Conservation (phyloP, 352 stramenopile genomes). For the Globisporangium takayamanum region DNA sequence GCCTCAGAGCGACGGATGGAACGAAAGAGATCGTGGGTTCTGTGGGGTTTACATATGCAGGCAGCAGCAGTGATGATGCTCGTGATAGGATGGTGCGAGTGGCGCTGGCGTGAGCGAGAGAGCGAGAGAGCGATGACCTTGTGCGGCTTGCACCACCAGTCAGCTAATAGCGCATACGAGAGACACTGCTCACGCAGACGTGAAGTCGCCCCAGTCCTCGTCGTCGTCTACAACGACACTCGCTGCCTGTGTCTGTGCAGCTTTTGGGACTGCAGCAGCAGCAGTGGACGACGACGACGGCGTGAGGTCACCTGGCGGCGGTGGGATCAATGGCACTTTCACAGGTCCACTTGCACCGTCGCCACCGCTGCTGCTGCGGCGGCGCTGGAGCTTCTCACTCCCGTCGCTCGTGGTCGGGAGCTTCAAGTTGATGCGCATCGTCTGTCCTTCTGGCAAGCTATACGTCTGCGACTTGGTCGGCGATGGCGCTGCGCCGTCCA, state of each 20-base stretch:
- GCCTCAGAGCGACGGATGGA: no score
- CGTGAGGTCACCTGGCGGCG: slow-evolving; percentile 34
- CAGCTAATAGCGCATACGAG: no score
- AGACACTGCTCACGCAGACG: slow-evolving; percentile 36
- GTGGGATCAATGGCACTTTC: slow-evolving; percentile 55
- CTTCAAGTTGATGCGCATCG: slow-evolving; percentile 78
- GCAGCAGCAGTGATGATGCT: no score
- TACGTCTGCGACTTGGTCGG: slow-evolving; percentile 34
- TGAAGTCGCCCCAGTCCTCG: slow-evolving; percentile 81
- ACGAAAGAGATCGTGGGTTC: no score
- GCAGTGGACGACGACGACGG: slow-evolving; percentile 18
- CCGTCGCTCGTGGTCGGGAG: slow-evolving; percentile 23
- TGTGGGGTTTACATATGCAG: no score
- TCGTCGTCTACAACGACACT: slow-evolving; percentile 33
- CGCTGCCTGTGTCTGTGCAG: slow-evolving; percentile 27
- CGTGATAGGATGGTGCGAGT: no score
- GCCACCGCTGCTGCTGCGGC: slow-evolving; percentile 23
- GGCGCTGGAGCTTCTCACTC: slow-evolving; percentile 19
- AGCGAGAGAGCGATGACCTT: no score
- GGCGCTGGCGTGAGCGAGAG: no score
- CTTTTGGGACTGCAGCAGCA: slow-evolving; percentile 20
- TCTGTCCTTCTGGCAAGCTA: slow-evolving; percentile 62
- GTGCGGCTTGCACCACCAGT: no score
- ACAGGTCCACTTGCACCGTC: slow-evolving; percentile 19
- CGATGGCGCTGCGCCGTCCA: slow-evolving; percentile 4